Conservation (phyloP, 805 yeast genomes). For the Ogataea kodamae region DNA sequence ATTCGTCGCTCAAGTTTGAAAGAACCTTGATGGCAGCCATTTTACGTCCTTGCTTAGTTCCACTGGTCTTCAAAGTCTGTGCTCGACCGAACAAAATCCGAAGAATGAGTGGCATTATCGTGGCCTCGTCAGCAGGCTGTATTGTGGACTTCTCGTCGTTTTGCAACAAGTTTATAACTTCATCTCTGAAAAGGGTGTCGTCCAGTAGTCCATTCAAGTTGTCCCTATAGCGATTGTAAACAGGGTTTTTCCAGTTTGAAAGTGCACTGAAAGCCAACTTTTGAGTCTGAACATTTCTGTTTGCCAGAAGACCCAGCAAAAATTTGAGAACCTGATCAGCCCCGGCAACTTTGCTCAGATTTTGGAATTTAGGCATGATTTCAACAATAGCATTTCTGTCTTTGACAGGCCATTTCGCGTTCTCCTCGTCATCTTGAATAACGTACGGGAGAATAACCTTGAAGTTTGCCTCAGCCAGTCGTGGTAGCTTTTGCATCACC, state of each 20-base stretch:
- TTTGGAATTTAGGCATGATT: slow-evolving; percentile 61
- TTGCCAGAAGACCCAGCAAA: slow-evolving; percentile 55
- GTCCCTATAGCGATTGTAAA: slow-evolving; percentile 65
- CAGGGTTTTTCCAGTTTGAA: slow-evolving; percentile 57
- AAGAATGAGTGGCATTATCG: slow-evolving; percentile 66
- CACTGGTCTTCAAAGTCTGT: slow-evolving; percentile 63
- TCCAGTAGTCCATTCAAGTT: slow-evolving; percentile 73
- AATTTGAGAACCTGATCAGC: slow-evolving; percentile 52
- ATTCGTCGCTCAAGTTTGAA: slow-evolving; percentile 50
- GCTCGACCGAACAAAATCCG: slow-evolving; percentile 85
- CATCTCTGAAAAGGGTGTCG: slow-evolving; percentile 82
- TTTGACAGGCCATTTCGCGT: slow-evolving; percentile 32
- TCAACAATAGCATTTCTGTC: slow-evolving; percentile 60
- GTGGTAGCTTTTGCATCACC: slow-evolving; percentile 56
- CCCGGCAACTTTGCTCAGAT: slow-evolving; percentile 51
- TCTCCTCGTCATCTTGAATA: slow-evolving; percentile 35
- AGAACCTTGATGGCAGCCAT: slow-evolving; percentile 63
- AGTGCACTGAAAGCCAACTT: slow-evolving; percentile 68
- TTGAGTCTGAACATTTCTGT: slow-evolving; percentile 61
- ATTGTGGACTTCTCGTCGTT: slow-evolving; percentile 49
- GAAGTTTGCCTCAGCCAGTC: slow-evolving; percentile 64
- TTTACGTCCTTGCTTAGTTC: slow-evolving; percentile 69
- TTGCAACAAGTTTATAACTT: slow-evolving; percentile 60
- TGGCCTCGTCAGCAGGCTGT: slow-evolving; percentile 55
- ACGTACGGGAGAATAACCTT: slow-evolving; percentile 56